These are phyloP conservation scores for Cladosporium velox DNA, from an alignment of 2,329 filamentous ascomycete species.

Conservation along the genomic window DNA sequence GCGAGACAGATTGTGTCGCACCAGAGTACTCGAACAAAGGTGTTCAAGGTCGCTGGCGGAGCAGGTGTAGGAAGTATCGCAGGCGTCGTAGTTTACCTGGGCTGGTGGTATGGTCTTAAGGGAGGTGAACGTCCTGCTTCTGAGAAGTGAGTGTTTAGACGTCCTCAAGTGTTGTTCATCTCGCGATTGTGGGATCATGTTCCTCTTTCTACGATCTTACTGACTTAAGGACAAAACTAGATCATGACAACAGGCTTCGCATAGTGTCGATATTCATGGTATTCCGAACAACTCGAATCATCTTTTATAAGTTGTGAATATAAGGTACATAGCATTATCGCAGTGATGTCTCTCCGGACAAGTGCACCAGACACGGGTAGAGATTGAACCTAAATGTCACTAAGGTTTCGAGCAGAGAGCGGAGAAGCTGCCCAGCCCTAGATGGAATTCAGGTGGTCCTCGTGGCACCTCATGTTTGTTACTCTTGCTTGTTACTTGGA, in stretches of 20 bases:
- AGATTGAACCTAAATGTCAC: neutral
- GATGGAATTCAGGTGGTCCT: neutral
- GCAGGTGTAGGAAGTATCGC: constrained; percentile 48
- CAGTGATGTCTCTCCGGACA: neutral
- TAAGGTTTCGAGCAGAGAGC: neutral
- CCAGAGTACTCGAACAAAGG: constrained; percentile 40
- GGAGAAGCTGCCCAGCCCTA: neutral
- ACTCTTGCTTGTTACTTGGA: neutral
- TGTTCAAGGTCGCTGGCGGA: constrained; percentile 22
- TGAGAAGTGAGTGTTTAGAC: neutral
- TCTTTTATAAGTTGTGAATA: neutral
- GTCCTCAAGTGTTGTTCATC: neutral
- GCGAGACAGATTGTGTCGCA: constrained; percentile 42
- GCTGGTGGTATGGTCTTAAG: constrained; percentile 55
- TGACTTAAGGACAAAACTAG: neutral
- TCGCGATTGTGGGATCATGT: neutral
- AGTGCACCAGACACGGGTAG: neutral
- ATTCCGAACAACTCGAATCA: neutral
- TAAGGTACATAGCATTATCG: neutral
- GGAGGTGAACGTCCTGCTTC: constrained; percentile 34
- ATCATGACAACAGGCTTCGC: neutral
- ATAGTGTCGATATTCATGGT: neutral
- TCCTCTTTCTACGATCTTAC: neutral
- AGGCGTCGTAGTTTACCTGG: constrained; percentile 53
- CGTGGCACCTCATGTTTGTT: neutral